Base-by-base conservation (phyloP, 495 filamentous ascomycete species). In the Aspergillus sparsus region DNA sequence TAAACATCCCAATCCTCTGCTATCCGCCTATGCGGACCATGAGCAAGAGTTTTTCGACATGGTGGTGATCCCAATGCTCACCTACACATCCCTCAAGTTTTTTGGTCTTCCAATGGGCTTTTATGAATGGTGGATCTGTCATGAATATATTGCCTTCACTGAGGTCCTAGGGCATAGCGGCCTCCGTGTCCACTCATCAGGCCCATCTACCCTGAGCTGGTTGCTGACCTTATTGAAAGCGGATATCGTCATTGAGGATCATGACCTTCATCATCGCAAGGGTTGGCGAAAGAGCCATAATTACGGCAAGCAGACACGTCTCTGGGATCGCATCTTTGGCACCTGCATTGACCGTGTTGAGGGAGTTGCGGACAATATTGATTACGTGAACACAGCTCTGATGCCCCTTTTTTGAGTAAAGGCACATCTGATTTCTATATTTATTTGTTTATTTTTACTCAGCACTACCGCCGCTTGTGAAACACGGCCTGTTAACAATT, bases 61-160 rank as follows among this genome's bases (percentile, higher is more conserved):
- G 71, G 72, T 75, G 34, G 73, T 67, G 7, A 68, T 78, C 0
- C 75, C 75, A 0, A 46, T 76, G 15, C 62, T 77, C 62, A 73
- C 75, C 0, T 78, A 72, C 47, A 53, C 70, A n/a, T 71, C 63
- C 35, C 47, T 78, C 0, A 62, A 60, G 13, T 49, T 67, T 0
- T 54, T 77, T 52, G 75, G 75, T 5, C 53, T 78, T 13, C 74
- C 74, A 1, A 67, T 78, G 66, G 72, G 74, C 0, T 78, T 77
- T 55, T 78, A 78, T 49, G 75, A 78, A 47, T 78, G 75, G 75
- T 78, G 74, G 74, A 58, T 78, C 15, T 78, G 75, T 42, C 75
- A 78, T 21, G 55, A 71, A 53, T 78, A 78, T 21, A 67, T 78
- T 21, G 74, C 70, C 0, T 77, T 76, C 49, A 69, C 74, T 0